phyloP scores from a whole-genome alignment of 176 grass and related monocot species.

The Zea luxurians region DNA sequence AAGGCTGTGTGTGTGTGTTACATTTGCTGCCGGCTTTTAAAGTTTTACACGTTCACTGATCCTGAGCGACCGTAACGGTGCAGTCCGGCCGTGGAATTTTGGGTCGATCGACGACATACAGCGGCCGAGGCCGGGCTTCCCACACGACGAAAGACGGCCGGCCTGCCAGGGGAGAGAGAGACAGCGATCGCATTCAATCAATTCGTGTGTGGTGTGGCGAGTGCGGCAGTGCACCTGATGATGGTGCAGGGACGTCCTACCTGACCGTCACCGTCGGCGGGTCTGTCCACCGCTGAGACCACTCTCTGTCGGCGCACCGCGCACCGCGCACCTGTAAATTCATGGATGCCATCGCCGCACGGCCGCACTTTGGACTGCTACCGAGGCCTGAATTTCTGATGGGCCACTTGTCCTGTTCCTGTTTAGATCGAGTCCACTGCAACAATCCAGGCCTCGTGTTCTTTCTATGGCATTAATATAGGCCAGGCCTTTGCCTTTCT shows the following conservation, averaged over 20 bases:
- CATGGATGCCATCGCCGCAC: not conserved
- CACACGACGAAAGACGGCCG: too few species aligned
- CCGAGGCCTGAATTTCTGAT: not conserved
- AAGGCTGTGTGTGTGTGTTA: too few species aligned
- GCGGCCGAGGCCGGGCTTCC: too few species aligned
- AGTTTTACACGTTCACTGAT: too few species aligned
- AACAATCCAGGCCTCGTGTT: not conserved
- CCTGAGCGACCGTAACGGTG: too few species aligned
- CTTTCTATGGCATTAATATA: too few species aligned
- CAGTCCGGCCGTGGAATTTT: too few species aligned
- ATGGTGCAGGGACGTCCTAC: slow-evolving; percentile 34
- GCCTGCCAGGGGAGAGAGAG: not conserved
- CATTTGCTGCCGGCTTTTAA: too few species aligned
- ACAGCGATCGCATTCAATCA: not conserved
- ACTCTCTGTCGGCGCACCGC: slow-evolving; percentile 11
- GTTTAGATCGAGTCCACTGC: not conserved
- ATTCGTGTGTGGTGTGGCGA: not conserved
- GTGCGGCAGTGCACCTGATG: slow-evolving; percentile 40
- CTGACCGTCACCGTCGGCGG: slow-evolving; percentile 27
- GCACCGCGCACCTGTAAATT: not conserved
- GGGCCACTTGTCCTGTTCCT: not conserved
- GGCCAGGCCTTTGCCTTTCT: too few species aligned
- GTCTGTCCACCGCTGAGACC: not conserved
- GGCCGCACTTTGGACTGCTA: not conserved
- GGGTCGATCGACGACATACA: too few species aligned